A percentile compares a stretch with the other conserved stretches of the same genome.
phyloP scores from a whole-genome alignment of 768 basidiomycete species.

The Agrocybe praecox region DNA sequence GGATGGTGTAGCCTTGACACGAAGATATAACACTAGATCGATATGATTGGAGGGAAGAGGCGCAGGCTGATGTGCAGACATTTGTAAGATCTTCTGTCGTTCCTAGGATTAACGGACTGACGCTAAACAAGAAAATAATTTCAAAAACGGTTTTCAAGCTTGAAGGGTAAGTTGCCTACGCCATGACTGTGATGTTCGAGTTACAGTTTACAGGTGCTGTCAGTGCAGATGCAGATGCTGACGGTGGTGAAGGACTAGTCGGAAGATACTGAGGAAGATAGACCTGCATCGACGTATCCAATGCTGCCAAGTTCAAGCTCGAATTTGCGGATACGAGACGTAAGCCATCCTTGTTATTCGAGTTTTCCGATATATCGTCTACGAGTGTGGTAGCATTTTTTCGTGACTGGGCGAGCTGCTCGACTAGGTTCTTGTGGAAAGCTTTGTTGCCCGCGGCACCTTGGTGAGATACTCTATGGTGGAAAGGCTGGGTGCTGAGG shows the following conservation, averaged over 20 bases:
- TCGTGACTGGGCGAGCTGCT: neutral
- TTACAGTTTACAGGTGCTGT: conserved; percentile 1
- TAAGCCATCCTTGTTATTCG: neutral
- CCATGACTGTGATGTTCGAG: conserved; percentile 1
- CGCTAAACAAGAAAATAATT: neutral
- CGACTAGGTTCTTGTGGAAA: neutral
- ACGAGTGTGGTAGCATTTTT: neutral
- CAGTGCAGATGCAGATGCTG: conserved; percentile 3
- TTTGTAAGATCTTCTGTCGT: neutral
- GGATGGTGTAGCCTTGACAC: neutral
- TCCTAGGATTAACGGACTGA: neutral
- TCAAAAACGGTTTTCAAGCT: neutral
- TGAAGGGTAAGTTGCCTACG: neutral
- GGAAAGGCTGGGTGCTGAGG: neutral
- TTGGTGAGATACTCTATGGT: neutral
- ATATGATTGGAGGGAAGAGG: conserved; percentile 2
- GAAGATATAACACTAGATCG: neutral
- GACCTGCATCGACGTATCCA: neutral
- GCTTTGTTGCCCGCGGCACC: neutral
- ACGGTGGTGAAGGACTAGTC: neutral
- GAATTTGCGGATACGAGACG: neutral
- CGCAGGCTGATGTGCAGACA: neutral
- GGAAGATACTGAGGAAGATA: conserved; percentile 2
- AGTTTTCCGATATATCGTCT: neutral
- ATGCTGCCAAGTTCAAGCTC: neutral